Evolutionary conservation across 202 grass and related monocot species (phyloP).

Genomic region (Setaria italica): DNA sequence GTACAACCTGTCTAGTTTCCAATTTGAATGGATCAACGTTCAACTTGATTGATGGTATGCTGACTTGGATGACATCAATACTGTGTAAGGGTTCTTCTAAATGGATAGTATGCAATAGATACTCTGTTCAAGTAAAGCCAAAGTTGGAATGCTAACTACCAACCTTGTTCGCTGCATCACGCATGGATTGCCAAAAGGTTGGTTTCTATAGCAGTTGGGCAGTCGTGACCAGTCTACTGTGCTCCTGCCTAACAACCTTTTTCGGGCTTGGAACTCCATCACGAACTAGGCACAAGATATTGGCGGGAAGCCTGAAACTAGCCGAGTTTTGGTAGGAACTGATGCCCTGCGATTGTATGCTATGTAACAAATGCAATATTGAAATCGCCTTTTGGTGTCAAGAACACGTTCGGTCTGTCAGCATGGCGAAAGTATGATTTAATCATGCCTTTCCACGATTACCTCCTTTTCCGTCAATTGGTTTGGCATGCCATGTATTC

Average conservation of each 20-base stretch:
- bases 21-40: neutral
- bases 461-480: neutral
- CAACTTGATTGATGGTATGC: neutral
- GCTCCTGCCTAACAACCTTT: constrained; percentile 38
- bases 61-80: neutral
- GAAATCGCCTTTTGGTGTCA: constrained; percentile 13
- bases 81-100: neutral
- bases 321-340: neutral
- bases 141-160: neutral
- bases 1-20: neutral
- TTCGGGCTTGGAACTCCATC: neutral
- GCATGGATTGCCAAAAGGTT: neutral
- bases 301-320: neutral
- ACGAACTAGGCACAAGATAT: neutral
- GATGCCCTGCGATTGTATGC: neutral
- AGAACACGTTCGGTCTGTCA: neutral
- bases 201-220: neutral
- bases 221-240: constrained; percentile 15
- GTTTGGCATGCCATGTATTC: neutral
- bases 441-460: constrained; percentile 2
- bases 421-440: constrained; percentile 29
- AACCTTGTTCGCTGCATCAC: constrained; percentile 2
- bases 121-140: neutral
- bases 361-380: neutral
- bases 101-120: neutral